Conservation (phyloP, 495 filamentous ascomycete species). For the Aspergillus asperescens region DNA sequence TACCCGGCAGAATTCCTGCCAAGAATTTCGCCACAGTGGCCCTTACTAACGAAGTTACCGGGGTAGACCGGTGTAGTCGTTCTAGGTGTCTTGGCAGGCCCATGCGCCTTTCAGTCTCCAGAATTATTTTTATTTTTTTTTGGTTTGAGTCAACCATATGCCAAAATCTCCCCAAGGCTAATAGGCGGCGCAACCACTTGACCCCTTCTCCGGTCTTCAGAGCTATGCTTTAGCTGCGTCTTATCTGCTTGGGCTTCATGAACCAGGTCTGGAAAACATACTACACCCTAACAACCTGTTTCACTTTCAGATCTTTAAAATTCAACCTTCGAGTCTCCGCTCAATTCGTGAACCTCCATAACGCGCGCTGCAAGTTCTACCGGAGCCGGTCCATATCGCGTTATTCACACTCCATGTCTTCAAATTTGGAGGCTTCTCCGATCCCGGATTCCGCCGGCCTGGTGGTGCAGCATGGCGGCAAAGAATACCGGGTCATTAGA, state of each 20-base stretch:
- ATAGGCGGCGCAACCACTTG: neutral
- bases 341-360: neutral
- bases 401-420: neutral
- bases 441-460: conserved; percentile 2
- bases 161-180: neutral
- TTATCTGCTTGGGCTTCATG: neutral
- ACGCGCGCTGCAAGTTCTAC: neutral
- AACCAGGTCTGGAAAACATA: conserved; percentile 1
- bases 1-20: too few species aligned
- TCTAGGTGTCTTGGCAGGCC: conserved; percentile 4
- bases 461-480: conserved; percentile 39
- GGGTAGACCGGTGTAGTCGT: too few species aligned
- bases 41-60: too few species aligned
- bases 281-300: neutral
- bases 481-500: conserved; percentile 56
- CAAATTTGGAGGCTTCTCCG: neutral
- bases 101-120: neutral
- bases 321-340: neutral
- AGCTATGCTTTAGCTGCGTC: too few species aligned
- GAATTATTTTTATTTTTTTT: conserved; percentile 4
- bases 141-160: neutral
- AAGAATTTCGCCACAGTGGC: too few species aligned
- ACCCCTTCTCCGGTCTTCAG: neutral
- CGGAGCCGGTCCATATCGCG: neutral
- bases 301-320: neutral